A percentile compares a stretch with the other conserved stretches of the same genome.
phyloP scores from a whole-genome alignment of 768 basidiomycete species.

The Rickenella mellea region DNA sequence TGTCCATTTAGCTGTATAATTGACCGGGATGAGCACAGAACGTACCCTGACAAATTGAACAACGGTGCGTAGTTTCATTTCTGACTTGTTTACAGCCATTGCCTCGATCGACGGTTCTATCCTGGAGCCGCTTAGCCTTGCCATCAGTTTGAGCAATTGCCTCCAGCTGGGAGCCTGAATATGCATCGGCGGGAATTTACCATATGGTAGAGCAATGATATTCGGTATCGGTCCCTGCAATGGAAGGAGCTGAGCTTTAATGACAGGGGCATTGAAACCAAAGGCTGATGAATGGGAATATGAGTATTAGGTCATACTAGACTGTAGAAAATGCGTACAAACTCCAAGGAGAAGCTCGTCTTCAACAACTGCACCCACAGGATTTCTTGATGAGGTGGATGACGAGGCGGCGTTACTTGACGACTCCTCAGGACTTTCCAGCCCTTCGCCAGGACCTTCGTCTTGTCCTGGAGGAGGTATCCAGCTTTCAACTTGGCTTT shows the following conservation, averaged over 20 bases:
- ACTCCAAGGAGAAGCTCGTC: neutral
- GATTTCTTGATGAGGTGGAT: too few species aligned
- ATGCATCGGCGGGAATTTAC: constrained; percentile 57
- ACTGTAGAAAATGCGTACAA: neutral
- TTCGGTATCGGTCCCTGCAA: constrained; percentile 56
- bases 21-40: neutral
- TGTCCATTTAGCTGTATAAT: constrained; percentile 6
- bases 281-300: constrained; percentile 38
- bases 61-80: constrained; percentile 59
- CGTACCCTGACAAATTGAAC: constrained; percentile 72
- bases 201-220: constrained; percentile 65
- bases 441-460: too few species aligned
- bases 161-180: constrained; percentile 70
- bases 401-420: too few species aligned
- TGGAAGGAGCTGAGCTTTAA: constrained; percentile 34
- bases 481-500: too few species aligned
- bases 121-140: constrained; percentile 56
- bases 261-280: constrained; percentile 52
- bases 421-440: too few species aligned
- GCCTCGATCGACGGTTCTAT: constrained; percentile 67
- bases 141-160: constrained; percentile 65
- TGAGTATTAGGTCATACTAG: neutral
- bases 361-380: too few species aligned
- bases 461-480: too few species aligned
- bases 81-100: constrained; percentile 42